A percentile compares a stretch with the other conserved stretches of the same genome.
Conservation (phyloP, 2,329 filamentous ascomycete genomes). For the Alternaria angustiovoidea region DNA sequence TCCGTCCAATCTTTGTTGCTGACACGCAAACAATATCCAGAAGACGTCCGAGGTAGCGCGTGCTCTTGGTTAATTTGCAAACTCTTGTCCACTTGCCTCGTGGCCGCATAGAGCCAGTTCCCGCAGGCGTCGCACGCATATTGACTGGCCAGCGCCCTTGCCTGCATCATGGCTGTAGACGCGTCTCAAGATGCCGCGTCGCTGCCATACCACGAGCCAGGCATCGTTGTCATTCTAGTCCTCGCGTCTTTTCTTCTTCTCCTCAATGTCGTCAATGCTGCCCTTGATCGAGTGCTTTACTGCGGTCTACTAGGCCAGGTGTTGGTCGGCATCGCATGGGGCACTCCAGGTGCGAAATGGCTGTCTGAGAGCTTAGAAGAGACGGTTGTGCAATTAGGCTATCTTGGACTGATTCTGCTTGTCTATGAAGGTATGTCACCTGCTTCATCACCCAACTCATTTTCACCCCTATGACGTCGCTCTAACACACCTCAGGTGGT, state of each 20-base stretch:
- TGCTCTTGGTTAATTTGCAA: conserved; percentile 7
- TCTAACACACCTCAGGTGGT: conserved; percentile 58
- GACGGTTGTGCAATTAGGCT: conserved; percentile 71
- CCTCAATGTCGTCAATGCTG: conserved; percentile 66
- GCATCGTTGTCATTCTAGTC: conserved; percentile 66
- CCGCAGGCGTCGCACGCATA: conserved; percentile 12
- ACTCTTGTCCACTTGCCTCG: conserved; percentile 13
- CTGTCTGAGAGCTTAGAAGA: conserved; percentile 62
- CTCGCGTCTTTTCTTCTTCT: conserved; percentile 69
- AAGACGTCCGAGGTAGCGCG: neutral
- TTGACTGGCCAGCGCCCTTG: conserved; percentile 19
- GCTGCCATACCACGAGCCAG: conserved; percentile 69
- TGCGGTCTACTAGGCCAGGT: conserved; percentile 78
- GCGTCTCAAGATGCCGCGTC: conserved; percentile 33
- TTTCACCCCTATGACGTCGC: neutral
- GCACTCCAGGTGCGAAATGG: conserved; percentile 70
- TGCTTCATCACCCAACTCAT: neutral
- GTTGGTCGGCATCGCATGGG: conserved; percentile 74
- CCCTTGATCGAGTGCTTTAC: conserved; percentile 68
- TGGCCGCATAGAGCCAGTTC: conserved; percentile 15
- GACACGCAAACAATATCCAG: neutral
- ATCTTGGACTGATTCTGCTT: conserved; percentile 74
- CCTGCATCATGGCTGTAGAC: conserved; percentile 34
- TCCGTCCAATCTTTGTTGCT: conserved; percentile 17
- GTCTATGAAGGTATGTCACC: conserved; percentile 69